phyloP scores from a whole-genome alignment of 2,329 filamentous ascomycete species.

The Neurospora crassa region DNA sequence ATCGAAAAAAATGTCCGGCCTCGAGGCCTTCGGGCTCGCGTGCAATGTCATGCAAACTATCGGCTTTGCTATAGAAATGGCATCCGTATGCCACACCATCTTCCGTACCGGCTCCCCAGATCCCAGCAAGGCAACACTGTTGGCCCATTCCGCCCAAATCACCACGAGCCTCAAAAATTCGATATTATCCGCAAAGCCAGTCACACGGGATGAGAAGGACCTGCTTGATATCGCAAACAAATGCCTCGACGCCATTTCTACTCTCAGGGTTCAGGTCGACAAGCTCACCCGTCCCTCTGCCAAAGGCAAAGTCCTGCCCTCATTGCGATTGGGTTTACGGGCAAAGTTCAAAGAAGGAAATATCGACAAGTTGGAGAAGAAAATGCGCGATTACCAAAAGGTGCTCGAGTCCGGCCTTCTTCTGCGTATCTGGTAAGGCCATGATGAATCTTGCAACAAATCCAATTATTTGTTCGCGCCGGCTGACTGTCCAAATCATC shows the following conservation, averaged over 20 bases:
- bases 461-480: not conserved
- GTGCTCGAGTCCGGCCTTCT: conserved; percentile 4
- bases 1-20: conserved; percentile 1
- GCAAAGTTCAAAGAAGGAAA: not conserved
- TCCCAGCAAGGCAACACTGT: not conserved
- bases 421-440: conserved; percentile 4
- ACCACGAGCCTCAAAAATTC: not conserved
- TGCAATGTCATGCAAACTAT: conserved; percentile 11
- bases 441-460: not conserved
- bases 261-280: not conserved
- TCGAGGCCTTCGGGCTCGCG: conserved; percentile 9
- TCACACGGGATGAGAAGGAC: conserved; percentile 1
- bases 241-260: not conserved
- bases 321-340: not conserved
- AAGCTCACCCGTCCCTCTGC: not conserved
- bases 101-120: conserved; percentile 5
- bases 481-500: not conserved
- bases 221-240: not conserved
- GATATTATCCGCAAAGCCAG: not conserved
- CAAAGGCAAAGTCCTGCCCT: not conserved
- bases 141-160: not conserved
- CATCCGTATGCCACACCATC: not conserved
- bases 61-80: conserved; percentile 1
- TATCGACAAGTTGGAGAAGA: conserved; percentile 2
- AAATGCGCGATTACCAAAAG: conserved; percentile 2